A percentile compares a stretch with the other conserved stretches of the same genome.
phyloP scores from a whole-genome alignment of 129 eudicot genomes.

The Centaurea solstitialis region DNA sequence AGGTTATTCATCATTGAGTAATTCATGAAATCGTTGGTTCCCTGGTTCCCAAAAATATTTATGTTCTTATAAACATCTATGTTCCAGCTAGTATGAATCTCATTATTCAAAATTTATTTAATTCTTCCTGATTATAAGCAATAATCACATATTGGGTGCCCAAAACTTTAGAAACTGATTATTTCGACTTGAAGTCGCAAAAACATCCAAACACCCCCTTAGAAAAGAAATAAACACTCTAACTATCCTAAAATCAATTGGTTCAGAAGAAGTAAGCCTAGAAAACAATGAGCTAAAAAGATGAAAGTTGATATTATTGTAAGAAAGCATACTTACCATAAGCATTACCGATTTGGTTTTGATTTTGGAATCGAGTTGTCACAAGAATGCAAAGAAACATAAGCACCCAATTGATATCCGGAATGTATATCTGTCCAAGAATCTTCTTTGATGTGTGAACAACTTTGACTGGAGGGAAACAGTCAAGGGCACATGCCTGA shows the following conservation, averaged over 20 bases:
- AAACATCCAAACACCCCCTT: neutral
- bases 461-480: constrained; percentile 89
- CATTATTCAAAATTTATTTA: neutral
- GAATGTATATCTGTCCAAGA: constrained; percentile 76
- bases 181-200: neutral
- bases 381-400: constrained; percentile 84
- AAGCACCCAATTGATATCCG: constrained; percentile 82
- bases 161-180: neutral
- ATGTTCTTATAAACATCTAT: neutral
- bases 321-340: constrained; percentile 51
- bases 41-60: neutral
- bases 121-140: neutral
- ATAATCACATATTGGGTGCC: neutral
- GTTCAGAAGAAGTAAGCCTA: neutral
- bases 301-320: neutral
- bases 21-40: neutral
- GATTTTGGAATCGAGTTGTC: constrained; percentile 72
- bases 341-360: constrained; percentile 80
- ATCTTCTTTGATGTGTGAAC: constrained; percentile 83
- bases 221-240: neutral
- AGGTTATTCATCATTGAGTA: neutral
- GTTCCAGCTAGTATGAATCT: neutral
- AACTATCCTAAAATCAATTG: neutral
- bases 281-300: neutral
- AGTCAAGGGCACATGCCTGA: constrained; percentile 84